These are phyloP conservation scores for Neurospora sp. DNA, from an alignment of 2,329 filamentous ascomycete genomes.

Conservation along the genomic window DNA sequence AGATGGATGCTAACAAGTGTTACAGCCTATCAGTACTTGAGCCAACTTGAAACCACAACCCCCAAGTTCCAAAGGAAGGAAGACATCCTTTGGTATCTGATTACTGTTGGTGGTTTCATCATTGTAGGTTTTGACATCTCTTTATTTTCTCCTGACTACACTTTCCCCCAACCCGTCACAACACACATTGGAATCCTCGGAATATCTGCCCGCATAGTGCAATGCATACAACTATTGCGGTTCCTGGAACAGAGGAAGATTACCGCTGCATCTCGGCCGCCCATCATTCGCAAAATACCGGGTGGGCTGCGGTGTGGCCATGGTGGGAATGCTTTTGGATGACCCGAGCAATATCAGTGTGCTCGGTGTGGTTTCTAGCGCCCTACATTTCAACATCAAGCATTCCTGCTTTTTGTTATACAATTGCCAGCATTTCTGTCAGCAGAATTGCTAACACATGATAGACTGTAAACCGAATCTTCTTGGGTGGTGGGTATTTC, in stretches of 20 bases:
- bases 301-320: slow-evolving; percentile 57
- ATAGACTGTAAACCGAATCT: slow-evolving; percentile 41
- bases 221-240: slow-evolving; percentile 56
- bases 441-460: slow-evolving; percentile 13
- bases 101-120: slow-evolving; percentile 62
- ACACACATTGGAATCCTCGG: slow-evolving; percentile 21
- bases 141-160: slow-evolving; percentile 8
- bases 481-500: slow-evolving; percentile 38
- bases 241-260: slow-evolving; percentile 81
- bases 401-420: background rate
- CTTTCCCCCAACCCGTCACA: slow-evolving; percentile 10
- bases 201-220: slow-evolving; percentile 73
- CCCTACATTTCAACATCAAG: slow-evolving; percentile 43
- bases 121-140: slow-evolving; percentile 54
- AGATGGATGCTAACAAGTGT: slow-evolving; percentile 9
- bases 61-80: slow-evolving; percentile 64
- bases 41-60: slow-evolving; percentile 61
- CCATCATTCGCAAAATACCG: slow-evolving; percentile 59
- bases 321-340: slow-evolving; percentile 68
- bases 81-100: slow-evolving; percentile 70
- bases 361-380: slow-evolving; percentile 46
- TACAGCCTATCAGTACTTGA: slow-evolving; percentile 65
- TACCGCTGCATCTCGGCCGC: slow-evolving; percentile 53
- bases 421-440: background rate
- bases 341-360: slow-evolving; percentile 52